These are phyloP conservation scores for Escallonia rubra DNA, from an alignment of 129 eudicot genomes.

Conservation along the genomic window DNA sequence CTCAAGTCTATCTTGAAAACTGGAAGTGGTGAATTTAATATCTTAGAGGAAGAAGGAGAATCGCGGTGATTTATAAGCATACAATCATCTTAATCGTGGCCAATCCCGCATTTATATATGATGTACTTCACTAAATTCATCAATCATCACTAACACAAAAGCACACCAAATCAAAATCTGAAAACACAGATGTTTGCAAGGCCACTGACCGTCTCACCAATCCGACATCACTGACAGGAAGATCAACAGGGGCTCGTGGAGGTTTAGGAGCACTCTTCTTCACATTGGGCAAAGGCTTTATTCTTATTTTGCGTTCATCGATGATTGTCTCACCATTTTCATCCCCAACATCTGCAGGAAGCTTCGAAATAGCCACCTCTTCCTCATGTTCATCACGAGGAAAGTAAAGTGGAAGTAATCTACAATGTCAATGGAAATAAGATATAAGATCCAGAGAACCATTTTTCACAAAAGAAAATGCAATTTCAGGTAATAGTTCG, in stretches of 20 bases:
- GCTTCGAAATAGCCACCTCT: conserved; percentile 77
- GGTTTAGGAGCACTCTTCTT: conserved; percentile 57
- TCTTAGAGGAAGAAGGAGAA: too few relatives aligned
- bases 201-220: conserved; percentile 69
- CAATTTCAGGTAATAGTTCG: too few relatives aligned
- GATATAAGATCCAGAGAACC: background rate
- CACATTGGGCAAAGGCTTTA: conserved; percentile 83
- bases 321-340: conserved; percentile 97
- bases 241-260: conserved; percentile 56
- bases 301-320: conserved; percentile 97
- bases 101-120: too few relatives aligned
- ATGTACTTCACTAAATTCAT: too few relatives aligned
- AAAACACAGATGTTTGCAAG: background rate
- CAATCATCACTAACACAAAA: too few relatives aligned
- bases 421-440: conserved; percentile 12
- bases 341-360: conserved; percentile 99
- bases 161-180: too few relatives aligned
- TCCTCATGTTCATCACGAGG: conserved; percentile 96
- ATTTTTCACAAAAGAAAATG: too few relatives aligned
- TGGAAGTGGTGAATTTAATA: too few relatives aligned
- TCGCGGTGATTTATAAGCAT: too few relatives aligned
- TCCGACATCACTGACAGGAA: conserved; percentile 68
- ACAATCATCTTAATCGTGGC: too few relatives aligned
- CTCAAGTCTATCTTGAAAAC: too few relatives aligned
- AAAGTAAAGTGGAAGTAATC: conserved; percentile 94